Percentiles rank a stretch among this genome's conserved stretches.
These are phyloP conservation scores for Talaromyces marneffei DNA, from an alignment of 2,329 filamentous ascomycete species.

Conservation along the genomic window DNA sequence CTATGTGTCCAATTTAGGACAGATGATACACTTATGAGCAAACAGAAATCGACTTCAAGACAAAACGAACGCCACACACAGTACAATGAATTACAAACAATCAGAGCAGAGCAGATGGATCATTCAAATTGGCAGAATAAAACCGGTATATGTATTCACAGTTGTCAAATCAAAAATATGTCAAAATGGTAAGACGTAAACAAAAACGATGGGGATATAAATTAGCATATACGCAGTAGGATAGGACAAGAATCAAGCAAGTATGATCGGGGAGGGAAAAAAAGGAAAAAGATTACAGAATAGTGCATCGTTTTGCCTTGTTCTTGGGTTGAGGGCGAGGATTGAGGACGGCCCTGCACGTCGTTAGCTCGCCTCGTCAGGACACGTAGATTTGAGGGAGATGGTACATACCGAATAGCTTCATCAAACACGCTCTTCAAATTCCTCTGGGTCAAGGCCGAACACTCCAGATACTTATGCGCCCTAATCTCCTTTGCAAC, in stretches of 20 bases:
- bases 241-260: neutral
- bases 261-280: neutral
- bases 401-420: constrained; percentile 76
- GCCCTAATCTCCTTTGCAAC: constrained; percentile 92
- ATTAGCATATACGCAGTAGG: constrained; percentile 4
- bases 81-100: constrained; percentile 1
- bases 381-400: neutral
- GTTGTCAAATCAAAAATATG: neutral
- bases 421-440: constrained; percentile 98
- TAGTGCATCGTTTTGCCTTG: constrained; percentile 43
- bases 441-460: constrained; percentile 90
- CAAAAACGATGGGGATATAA: constrained; percentile 9
- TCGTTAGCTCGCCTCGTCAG: neutral
- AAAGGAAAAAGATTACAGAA: constrained; percentile 28
- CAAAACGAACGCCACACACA: constrained; percentile 11
- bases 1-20: constrained; percentile 2
- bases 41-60: constrained; percentile 16
- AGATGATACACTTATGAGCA: neutral
- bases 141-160: constrained; percentile 6
- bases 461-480: constrained; percentile 97
- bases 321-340: constrained; percentile 42
- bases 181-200: neutral
- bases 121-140: neutral
- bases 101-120: neutral
- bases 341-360: constrained; percentile 42